Base-by-base conservation (phyloP, 1,139 yeast genomes). In the Debaryomyces sp. region DNA sequence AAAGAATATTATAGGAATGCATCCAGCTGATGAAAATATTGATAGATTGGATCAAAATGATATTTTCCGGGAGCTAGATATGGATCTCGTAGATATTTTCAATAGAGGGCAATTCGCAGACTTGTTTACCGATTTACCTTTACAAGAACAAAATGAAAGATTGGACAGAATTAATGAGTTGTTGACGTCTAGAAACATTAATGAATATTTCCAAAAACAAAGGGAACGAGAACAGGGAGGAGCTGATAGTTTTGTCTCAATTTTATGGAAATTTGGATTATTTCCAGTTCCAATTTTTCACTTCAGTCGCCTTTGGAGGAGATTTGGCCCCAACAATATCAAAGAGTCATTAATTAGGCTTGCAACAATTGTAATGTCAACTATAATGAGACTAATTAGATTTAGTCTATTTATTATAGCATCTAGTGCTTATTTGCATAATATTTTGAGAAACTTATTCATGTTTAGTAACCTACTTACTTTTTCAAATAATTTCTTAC, bases 221-320 rank as follows among this genome's bases (percentile, higher is more conserved):
- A 40, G 23, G 15, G 32, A 32, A 38, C 30, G 33, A 18, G 30
- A 32, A 38, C 30, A 24, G 24, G 23, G 4, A 23, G 21, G 10
- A 13, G 9, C 12, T n/a, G 27, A 18, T 15, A 32, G 8, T 1
- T 32, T 32, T 21, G 24, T 37, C 10, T 44, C 41, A 8, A 30
- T 18, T 24, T 17, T 54, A 46, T 63, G 66, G 65, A 45, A 47
- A 15, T 56, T 50, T 48, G 62, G 49, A 8, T 45, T 47, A 4
- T 36, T 71, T 2, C 75, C 77, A 0, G 51, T 70, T 10, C 70
- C 74, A 1, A 55, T 66, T 6, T 57, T 71, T 30, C 56, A 62
- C 43, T 70, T 60, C 45, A 41, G 58, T 4, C 59, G 58, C 15
- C 46, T 67, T 23, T 68, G 72, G 71, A 50, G 55, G 22, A 62